phyloP scores from a whole-genome alignment of 2,329 filamentous ascomycete genomes.

The Xylaria sp. region DNA sequence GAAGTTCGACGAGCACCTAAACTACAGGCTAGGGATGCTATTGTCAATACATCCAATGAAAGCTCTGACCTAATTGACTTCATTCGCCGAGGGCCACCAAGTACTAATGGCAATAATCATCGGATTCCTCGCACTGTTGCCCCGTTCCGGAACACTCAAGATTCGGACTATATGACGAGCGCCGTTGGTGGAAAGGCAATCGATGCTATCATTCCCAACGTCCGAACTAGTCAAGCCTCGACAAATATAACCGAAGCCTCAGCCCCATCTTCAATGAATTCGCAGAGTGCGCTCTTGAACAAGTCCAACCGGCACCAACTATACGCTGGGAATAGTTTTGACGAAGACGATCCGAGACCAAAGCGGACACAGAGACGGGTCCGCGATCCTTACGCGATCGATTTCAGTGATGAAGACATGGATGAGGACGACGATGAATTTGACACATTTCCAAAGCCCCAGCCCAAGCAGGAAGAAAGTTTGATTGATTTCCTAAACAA shows the following conservation, averaged over 20 bases:
- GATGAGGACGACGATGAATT: constrained; percentile 67
- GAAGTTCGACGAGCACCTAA: constrained; percentile 59
- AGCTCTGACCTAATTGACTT: constrained; percentile 95
- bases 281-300: constrained; percentile 75
- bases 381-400: constrained; percentile 93
- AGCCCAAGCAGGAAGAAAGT: constrained; percentile 69
- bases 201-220: constrained; percentile 67
- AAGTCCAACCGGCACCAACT: constrained; percentile 55
- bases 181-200: constrained; percentile 66
- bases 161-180: constrained; percentile 78
- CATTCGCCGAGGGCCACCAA: constrained; percentile 85
- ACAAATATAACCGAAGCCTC: constrained; percentile 69
- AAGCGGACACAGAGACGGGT: constrained; percentile 80
- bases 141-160: constrained; percentile 85
- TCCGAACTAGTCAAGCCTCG: constrained; percentile 67
- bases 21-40: constrained; percentile 78
- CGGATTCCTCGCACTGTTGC: constrained; percentile 86
- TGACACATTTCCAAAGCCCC: constrained; percentile 57
- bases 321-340: constrained; percentile 54
- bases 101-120: constrained; percentile 66
- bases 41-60: constrained; percentile 69
- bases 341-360: constrained; percentile 68
- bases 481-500: constrained; percentile 79
- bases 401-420: constrained; percentile 77
- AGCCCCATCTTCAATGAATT: constrained; percentile 75